Evolutionary conservation across 2,329 filamentous ascomycete species (phyloP).

Genomic region (Aspergillus fructus): DNA sequence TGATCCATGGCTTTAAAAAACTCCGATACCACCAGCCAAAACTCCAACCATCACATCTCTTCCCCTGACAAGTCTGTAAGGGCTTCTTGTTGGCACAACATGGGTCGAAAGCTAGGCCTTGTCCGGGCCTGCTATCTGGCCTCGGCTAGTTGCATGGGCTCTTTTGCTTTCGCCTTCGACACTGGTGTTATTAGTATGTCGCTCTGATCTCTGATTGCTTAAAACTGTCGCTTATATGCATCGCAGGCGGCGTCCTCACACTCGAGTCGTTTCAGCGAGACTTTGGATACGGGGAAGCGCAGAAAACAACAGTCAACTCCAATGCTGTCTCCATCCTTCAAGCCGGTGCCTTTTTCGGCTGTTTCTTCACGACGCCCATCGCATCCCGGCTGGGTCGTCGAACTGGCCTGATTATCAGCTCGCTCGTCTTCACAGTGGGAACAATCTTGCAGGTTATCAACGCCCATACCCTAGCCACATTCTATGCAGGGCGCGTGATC

Average conservation of each 20-base stretch:
- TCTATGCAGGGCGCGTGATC: conserved; percentile 49
- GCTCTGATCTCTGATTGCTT: neutral
- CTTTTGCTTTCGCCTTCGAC: conserved; percentile 41
- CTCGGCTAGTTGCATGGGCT: conserved; percentile 38
- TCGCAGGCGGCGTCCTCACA: conserved; percentile 45
- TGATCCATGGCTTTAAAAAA: neutral
- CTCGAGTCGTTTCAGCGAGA: conserved; percentile 44
- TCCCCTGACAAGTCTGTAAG: neutral
- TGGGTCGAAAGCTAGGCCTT: conserved; percentile 35
- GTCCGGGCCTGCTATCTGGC: conserved; percentile 38
- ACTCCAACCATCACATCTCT: neutral
- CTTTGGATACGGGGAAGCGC: conserved; percentile 35
- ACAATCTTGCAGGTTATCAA: conserved; percentile 49
- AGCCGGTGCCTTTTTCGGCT: conserved; percentile 53
- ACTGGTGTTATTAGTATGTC: conserved; percentile 37
- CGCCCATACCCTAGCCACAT: conserved; percentile 42
- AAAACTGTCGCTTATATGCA: neutral
- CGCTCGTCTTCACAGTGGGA: conserved; percentile 38
- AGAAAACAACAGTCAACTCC: conserved; percentile 45
- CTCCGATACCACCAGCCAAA: neutral
- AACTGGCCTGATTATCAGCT: conserved; percentile 44
- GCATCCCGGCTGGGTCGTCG: conserved; percentile 47
- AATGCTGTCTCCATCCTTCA: conserved; percentile 52
- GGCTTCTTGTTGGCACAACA: neutral
- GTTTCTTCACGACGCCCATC: conserved; percentile 49